Evolutionary conservation across 208 protist species (phyloP).

Genomic region (Acanthamoeba lenticulata): DNA sequence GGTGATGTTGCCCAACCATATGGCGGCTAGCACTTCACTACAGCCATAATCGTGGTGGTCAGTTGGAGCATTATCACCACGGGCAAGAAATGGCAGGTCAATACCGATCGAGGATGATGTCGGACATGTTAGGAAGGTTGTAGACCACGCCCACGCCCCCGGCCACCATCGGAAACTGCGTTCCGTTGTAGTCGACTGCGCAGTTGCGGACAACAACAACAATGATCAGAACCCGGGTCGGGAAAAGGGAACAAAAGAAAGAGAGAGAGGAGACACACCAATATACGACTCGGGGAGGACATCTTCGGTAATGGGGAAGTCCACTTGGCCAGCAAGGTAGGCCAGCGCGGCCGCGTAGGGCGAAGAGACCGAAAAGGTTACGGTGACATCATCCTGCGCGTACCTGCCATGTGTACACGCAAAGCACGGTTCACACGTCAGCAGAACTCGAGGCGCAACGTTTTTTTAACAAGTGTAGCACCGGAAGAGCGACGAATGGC

Average conservation of each 20-base stretch:
- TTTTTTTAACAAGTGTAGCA: too few relatives aligned
- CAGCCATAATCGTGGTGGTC: not conserved
- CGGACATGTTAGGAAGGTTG: not conserved
- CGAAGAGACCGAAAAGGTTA: not conserved
- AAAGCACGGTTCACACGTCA: too few relatives aligned
- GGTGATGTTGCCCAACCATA: conserved; percentile 18
- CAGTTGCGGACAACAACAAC: not conserved
- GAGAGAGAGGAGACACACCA: not conserved
- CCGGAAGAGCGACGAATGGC: too few relatives aligned
- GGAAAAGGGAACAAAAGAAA: not conserved
- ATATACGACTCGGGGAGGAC: not conserved
- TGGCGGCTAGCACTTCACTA: not conserved
- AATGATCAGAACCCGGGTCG: too few relatives aligned
- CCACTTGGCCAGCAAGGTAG: not conserved
- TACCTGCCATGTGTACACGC: too few relatives aligned
- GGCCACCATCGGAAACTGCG: conserved; percentile 8
- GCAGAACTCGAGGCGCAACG: too few relatives aligned
- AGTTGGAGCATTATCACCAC: not conserved
- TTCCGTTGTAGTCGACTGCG: not conserved
- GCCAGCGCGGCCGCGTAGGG: not conserved
- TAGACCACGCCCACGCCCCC: not conserved
- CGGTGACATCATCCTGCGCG: not conserved
- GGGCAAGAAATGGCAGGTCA: too few relatives aligned
- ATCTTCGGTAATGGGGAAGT: conserved; percentile 10
- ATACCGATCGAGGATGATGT: not conserved